Conservation (phyloP, 2,329 filamentous ascomycete species). For the Xenoacremonium recifei region DNA sequence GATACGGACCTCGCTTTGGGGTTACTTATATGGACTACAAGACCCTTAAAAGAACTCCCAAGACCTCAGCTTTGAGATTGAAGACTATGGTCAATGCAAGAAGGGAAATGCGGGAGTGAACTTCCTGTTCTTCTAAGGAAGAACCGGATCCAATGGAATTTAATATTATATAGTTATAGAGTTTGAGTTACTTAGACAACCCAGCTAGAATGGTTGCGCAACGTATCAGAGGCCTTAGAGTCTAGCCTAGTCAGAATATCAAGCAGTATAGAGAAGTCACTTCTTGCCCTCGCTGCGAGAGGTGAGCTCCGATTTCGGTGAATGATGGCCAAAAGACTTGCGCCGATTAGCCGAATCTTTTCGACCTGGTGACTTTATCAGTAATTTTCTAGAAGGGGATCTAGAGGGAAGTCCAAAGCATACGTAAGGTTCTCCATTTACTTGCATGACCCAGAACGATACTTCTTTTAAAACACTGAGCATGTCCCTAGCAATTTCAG, state of each 20-base stretch:
- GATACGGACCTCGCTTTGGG: constrained; percentile 37
- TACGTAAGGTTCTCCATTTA: constrained; percentile 40
- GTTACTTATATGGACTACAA: constrained; percentile 37
- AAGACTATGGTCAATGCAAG: constrained; percentile 20
- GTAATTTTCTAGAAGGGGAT: too few relatives aligned
- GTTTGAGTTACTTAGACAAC: constrained; percentile 1
- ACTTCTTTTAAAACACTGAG: constrained; percentile 37
- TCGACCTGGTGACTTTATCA: constrained; percentile 29
- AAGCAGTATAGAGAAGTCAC: constrained; percentile 38
- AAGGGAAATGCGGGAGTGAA: too few relatives aligned
- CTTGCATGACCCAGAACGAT: constrained; percentile 40
- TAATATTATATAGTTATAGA: too few relatives aligned
- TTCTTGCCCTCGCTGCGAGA: constrained; percentile 34
- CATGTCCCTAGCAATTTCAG: constrained; percentile 44
- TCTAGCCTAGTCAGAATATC: constrained; percentile 41
- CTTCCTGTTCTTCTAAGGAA: too few relatives aligned
- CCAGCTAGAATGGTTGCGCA: constrained; percentile 29
- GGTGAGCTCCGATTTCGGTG: constrained; percentile 36
- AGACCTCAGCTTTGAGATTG: constrained; percentile 32
- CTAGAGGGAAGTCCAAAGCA: constrained; percentile 8
- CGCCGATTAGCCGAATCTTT: constrained; percentile 39
- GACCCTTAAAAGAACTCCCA: constrained; percentile 36
- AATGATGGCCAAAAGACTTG: constrained; percentile 36
- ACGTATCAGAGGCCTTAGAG: constrained; percentile 41
- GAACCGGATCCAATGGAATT: too few relatives aligned